phyloP scores from a whole-genome alignment of 2,329 filamentous ascomycete species.

The Cryphonectria parasitica region DNA sequence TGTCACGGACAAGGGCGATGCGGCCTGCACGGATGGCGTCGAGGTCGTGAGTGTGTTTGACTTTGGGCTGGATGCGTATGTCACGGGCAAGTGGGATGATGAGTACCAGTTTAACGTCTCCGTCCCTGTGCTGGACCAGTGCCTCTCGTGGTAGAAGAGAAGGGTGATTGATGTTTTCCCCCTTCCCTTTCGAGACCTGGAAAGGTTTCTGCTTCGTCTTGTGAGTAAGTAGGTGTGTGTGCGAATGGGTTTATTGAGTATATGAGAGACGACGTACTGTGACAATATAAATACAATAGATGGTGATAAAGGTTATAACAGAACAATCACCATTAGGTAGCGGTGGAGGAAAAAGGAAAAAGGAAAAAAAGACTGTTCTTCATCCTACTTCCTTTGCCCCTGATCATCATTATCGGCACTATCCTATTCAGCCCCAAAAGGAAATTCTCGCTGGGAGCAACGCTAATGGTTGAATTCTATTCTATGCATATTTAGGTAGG shows the following conservation, averaged over 20 bases:
- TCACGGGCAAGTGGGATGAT: constrained; percentile 35
- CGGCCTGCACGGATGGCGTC: constrained; percentile 34
- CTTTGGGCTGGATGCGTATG: constrained; percentile 35
- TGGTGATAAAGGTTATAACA: background rate
- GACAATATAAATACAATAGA: background rate
- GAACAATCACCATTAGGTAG: background rate
- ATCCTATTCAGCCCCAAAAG: too few species aligned
- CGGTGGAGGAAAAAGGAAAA: too few species aligned
- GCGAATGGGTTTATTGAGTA: background rate
- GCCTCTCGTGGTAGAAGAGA: constrained; percentile 33
- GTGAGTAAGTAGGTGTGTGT: too few species aligned
- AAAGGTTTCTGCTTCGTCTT: too few species aligned
- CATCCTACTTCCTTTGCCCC: background rate
- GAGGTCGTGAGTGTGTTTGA: constrained; percentile 35
- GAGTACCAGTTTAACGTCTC: constrained; percentile 34
- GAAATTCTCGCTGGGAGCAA: too few species aligned
- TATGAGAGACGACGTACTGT: background rate
- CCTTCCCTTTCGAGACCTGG: too few species aligned
- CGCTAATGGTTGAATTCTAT: background rate
- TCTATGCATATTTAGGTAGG: background rate
- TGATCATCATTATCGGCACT: background rate
- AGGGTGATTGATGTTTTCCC: background rate
- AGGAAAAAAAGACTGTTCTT: too few species aligned
- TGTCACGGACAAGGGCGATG: constrained; percentile 26
- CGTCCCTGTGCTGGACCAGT: constrained; percentile 35